Base-by-base conservation (phyloP, 2,329 filamentous ascomycete species). In the Colletotrichum sp. region DNA sequence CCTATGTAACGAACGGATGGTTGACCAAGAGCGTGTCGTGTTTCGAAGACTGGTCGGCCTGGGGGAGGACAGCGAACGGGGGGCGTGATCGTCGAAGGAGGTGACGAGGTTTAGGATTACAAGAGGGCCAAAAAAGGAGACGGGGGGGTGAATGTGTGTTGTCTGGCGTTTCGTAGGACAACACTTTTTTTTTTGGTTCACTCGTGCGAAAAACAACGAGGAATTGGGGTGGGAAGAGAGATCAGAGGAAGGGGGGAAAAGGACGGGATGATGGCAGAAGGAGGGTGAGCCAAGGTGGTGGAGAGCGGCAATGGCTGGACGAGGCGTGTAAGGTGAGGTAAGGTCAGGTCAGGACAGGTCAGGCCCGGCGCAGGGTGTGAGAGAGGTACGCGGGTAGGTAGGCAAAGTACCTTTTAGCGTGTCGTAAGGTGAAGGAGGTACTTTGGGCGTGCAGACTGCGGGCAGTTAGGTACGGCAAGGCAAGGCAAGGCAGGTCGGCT, bases 61-160 rank as follows among this genome's bases (percentile, higher is more conserved):
- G 18, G 38, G 64, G 36, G 60, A 57, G 67, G 71, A 58, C 74
- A 71, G 71, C 65, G 66, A 76, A 74, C 65, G 64, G 71, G 52
- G 71, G 65, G 60, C 43, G 70, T 75, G 74, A 73, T 75, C 70
- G 70, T 73, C 74, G 21, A 73, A 75, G 58, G 70, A 68, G 74
- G 38, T 68, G 74, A 75, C 74, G 74, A 74, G 64, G 34, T 68
- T 75, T 75, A 75, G 70, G 73, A 75, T 75, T 75, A 75, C 74
- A 69, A 70, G 71, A 69, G 43, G 69, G 69, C 26, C 63, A 38
- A 66, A 71, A 70, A 61, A 61, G 71, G 61, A 71, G 72, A 76
- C 60, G 21, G 70, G 43, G 38, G 69, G 26, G 69, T 66, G 60
- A 55, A 48, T 43, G 43, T 58, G 66, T 71, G 71, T 55, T 76